Base-by-base conservation (phyloP, 2,329 filamentous ascomycete species). In the Phoma sp. region DNA sequence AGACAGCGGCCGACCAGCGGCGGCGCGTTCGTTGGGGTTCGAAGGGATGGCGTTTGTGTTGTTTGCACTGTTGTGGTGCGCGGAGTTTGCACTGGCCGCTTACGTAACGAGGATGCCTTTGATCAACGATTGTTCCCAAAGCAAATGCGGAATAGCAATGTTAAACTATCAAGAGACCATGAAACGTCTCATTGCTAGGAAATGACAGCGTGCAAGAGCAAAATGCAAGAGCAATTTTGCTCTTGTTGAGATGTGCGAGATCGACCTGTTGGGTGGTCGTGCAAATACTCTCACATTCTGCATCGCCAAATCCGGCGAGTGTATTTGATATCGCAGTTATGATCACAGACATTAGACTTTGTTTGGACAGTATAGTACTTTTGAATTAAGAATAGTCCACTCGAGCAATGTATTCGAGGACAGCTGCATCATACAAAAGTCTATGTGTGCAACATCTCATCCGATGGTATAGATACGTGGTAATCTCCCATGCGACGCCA, bases 21-120 rank as follows among this genome's bases (percentile, higher is more conserved):
- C 47, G 33, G 54, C 43, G 43, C 32, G 30, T 48, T 56, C 26
- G 37, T 47, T 36, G 43, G 36, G 40, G 60, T 54, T 51, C 53
- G 57, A 38, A 34, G 18, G 17, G 42, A 28, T 10, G 54, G 61
- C 47, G 47, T 71, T 71, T 70, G 68, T 60, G 62, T 65, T 68
- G 68, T 71, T 71, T 70, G 67, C 64, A 67, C 42, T 28, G 37
- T 10, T 25, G 29, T 17, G 39, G 5, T n/a, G 5, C 14, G 37
- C 17, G 11, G n/a, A 12, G 42, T 42, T 55, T 55, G 52, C 53
- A 49, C 17, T 1, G 14, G 11, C 15, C 20, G 34, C 49, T 52
- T 52, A 52, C 45, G 39, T 51, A 42, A 45, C 34, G 20, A 23
- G 15, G 4, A 26, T 9, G 3, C 6, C 7, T 5, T 17, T 15